Evolutionary conservation across 768 basidiomycete genomes (phyloP).

Genomic region (Coprinopsis marcescibilis): DNA sequence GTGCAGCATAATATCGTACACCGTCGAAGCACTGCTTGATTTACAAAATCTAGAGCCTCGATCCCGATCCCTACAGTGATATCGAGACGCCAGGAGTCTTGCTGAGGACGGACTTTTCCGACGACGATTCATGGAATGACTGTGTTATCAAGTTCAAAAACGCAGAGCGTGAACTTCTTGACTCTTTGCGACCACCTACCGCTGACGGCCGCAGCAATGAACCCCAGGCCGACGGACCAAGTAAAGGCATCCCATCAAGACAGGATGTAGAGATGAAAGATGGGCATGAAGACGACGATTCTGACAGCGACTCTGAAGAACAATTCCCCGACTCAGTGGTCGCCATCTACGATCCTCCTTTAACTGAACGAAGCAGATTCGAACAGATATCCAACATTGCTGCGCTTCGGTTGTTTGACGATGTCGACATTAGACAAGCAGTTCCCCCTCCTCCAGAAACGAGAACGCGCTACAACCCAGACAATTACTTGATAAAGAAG

Average conservation of each 20-base stretch:
- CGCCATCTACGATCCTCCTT: constrained; percentile 43
- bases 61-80: constrained; percentile 53
- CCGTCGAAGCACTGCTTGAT: constrained; percentile 7
- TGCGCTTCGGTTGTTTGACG: constrained; percentile 64
- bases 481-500: constrained; percentile 55
- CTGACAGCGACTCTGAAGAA: constrained; percentile 29
- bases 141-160: constrained; percentile 47
- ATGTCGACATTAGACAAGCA: constrained; percentile 57
- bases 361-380: constrained; percentile 37
- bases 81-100: constrained; percentile 53
- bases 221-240: too few relatives aligned
- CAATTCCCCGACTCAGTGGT: constrained; percentile 34
- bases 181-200: constrained; percentile 13
- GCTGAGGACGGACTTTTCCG: constrained; percentile 67
- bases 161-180: constrained; percentile 52
- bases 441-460: constrained; percentile 41
- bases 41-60: constrained; percentile 16
- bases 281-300: constrained; percentile 26
- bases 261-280: constrained; percentile 18
- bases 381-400: constrained; percentile 55
- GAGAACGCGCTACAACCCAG: constrained; percentile 37
- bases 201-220: neutral
- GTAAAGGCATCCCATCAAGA: constrained; percentile 2
- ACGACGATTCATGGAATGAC: constrained; percentile 59
- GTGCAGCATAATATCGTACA: neutral